A percentile compares a stretch with the other conserved stretches of the same genome.
These are phyloP conservation scores for Penicillium robsamsonii DNA, from an alignment of 495 filamentous ascomycete species.

Conservation along the genomic window DNA sequence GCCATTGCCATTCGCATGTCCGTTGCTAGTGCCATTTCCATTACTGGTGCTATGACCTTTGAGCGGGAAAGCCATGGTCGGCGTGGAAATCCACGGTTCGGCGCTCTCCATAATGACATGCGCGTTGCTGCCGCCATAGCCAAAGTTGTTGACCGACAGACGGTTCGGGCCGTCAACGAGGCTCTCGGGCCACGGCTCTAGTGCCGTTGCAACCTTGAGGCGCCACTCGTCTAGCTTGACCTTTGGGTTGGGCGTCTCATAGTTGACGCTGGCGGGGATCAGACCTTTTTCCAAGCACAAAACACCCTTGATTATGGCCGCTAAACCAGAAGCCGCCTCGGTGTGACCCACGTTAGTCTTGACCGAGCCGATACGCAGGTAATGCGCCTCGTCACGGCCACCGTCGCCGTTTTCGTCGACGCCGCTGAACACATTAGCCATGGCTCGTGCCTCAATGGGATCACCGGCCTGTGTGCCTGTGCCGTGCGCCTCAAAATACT, in stretches of 20 bases:
- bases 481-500: constrained; percentile 29
- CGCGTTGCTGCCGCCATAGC: not conserved
- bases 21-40: no score
- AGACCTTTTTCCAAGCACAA: constrained; percentile 41
- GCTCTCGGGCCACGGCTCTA: no score
- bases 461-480: constrained; percentile 45
- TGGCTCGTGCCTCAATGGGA: constrained; percentile 57
- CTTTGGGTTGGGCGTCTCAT: constrained; percentile 42
- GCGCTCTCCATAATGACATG: constrained; percentile 1
- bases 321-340: constrained; percentile 40
- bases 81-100: not conserved
- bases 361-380: constrained; percentile 36
- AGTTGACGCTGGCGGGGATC: constrained; percentile 37
- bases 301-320: constrained; percentile 43
- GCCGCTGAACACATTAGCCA: constrained; percentile 26
- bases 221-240: constrained; percentile 23
- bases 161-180: not conserved
- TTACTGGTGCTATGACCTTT: no score
- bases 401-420: no score
- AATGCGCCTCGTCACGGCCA: not conserved
- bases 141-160: constrained; percentile 1
- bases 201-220: constrained; percentile 11
- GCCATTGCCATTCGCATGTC: no score
- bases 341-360: constrained; percentile 48
- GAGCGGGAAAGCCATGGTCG: not conserved